Evolutionary conservation across 148 eudicot genomes (phyloP), one percentile per base, ranked within the genome.

Genomic region (Rhododendron williamsianum): DNA sequence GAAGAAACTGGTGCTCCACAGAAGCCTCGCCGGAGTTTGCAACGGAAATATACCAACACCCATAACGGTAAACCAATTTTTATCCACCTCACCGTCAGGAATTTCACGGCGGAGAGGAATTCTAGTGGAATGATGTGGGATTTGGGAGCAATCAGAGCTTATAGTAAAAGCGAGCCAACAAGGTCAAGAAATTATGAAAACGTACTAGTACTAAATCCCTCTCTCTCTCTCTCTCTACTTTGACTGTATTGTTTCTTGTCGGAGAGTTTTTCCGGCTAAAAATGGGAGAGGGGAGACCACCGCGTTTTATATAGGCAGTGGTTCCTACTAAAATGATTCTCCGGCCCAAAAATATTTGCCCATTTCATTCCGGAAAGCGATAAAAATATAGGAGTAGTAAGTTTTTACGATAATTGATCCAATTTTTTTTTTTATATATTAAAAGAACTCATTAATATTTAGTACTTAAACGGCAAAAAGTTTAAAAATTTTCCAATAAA

Each of bases 1-100:
- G 85, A 94, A 94, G 92, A 94, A 94, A 86, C 98, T 94, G 63
- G 95, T 92, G 49, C 94, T 92, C 98, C 98, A 94, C 10, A 94
- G 91, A 83, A 94, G 88, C 91, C 98, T 93, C 46, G 98, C 94
- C 81, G 95, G 98, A 65, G 91, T 86, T 19, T 91, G 91, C 89
- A 94, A 89, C 87, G 95, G 98, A 89, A 93, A 93, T 43, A 93
- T 93, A 71, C 93, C 91, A 90, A 93, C 93, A 87, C 98, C 98
- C 98, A 94, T 94, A 90, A 90, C 87, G 77, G 87, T 80, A 27
- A 41, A 54, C 49, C 35, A 13, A 13, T 65, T 85, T 36, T 87
- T 51, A n/a, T 83, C 85, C 84, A 81, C 83, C 41, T 83, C 87
- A 85, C 73, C 82, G 3, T 4, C 43, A 30, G 2, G 23, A 43